Evolutionary conservation across 2,329 filamentous ascomycete species (phyloP).

Genomic region (Ophiostoma ulmi): DNA sequence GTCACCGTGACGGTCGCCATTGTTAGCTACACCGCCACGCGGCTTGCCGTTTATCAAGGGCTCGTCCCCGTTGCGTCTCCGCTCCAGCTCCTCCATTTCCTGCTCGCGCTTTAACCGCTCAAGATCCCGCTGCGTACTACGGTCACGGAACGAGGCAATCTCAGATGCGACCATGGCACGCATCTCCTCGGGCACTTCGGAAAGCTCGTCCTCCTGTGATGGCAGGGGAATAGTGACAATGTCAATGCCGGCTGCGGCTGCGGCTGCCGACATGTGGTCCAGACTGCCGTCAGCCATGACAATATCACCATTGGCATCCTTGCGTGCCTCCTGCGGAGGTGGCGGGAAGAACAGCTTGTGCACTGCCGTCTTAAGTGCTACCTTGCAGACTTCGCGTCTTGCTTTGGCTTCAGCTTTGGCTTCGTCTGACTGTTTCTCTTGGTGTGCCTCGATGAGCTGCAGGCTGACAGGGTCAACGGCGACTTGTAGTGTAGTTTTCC

Average conservation of each 20-base stretch:
- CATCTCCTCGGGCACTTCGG: conserved; percentile 95
- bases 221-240: conserved; percentile 79
- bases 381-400: conserved; percentile 63
- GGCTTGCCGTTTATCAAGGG: conserved; percentile 47
- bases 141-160: conserved; percentile 88
- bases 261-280: background rate
- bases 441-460: conserved; percentile 80
- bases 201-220: conserved; percentile 82
- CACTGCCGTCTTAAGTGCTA: conserved; percentile 62
- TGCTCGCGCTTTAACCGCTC: conserved; percentile 86
- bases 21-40: background rate
- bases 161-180: conserved; percentile 89
- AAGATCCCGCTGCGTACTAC: conserved; percentile 80
- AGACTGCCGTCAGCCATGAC: conserved; percentile 39
- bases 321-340: conserved; percentile 37
- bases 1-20: background rate
- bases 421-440: conserved; percentile 60
- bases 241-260: conserved; percentile 59
- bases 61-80: conserved; percentile 57
- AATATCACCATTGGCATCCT: conserved; percentile 36
- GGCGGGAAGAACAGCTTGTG: conserved; percentile 66
- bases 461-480: conserved; percentile 76
- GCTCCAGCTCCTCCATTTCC: conserved; percentile 82
- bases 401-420: conserved; percentile 60
- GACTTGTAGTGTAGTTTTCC: conserved; percentile 66